Conservation (phyloP, 2,329 filamentous ascomycete genomes). For the Fusarium albosuccineum region DNA sequence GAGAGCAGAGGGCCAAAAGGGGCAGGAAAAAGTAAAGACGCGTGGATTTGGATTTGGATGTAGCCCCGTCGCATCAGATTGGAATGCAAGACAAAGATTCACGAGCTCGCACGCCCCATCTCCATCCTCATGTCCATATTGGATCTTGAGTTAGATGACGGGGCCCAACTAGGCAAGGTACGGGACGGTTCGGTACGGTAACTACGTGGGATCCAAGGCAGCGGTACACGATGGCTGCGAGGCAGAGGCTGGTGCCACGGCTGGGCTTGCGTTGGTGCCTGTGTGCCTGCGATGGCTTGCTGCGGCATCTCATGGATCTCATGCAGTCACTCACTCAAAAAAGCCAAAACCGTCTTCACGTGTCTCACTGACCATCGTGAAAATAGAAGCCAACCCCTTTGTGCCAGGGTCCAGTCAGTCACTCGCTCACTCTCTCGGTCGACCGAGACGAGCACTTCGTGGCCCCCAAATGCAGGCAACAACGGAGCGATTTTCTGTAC, state of each 20-base stretch:
- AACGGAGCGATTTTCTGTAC: constrained; percentile 11
- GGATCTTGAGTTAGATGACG: too few relatives aligned
- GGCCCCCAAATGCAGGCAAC: constrained; percentile 40
- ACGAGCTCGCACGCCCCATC: constrained; percentile 22
- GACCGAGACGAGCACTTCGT: constrained; percentile 23
- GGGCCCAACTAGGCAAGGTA: too few relatives aligned
- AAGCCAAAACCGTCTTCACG: constrained; percentile 2
- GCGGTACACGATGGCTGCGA: constrained; percentile 32
- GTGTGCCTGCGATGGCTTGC: constrained; percentile 28
- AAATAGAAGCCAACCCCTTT: constrained; percentile 16
- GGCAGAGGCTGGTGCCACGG: constrained; percentile 12
- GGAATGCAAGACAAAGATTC: constrained; percentile 29
- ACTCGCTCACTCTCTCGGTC: neutral
- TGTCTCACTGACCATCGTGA: constrained; percentile 33
- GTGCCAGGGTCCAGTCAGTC: neutral
- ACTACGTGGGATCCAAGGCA: constrained; percentile 27
- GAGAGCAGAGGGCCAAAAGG: constrained; percentile 14
- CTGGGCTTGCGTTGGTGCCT: constrained; percentile 25
- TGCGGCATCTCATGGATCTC: constrained; percentile 29
- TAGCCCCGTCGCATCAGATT: neutral
- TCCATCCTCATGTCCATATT: neutral
- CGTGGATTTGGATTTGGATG: constrained; percentile 5
- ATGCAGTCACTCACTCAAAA: constrained; percentile 35
- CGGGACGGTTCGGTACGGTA: too few relatives aligned
- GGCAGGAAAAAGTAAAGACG: constrained; percentile 21